phyloP scores from a whole-genome alignment of 106 monocot species.

The Acanthochlamys bracteata region DNA sequence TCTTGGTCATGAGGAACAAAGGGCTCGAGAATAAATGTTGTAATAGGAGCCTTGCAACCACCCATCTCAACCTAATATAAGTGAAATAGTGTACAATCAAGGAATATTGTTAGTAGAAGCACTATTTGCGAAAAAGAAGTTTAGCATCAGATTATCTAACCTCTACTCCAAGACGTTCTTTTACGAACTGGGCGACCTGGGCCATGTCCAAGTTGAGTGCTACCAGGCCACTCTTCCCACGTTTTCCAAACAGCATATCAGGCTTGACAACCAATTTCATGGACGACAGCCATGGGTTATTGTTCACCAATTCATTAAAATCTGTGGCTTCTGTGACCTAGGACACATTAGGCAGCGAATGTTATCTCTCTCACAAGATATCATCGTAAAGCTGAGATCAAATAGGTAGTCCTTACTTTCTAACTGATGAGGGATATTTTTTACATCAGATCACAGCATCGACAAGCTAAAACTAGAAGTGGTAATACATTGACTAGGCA shows the following conservation, averaged over 20 bases:
- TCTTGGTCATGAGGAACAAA: conserved; percentile 88
- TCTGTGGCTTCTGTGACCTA: conserved; percentile 76
- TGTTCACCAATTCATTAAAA: conserved; percentile 47
- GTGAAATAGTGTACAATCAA: no score
- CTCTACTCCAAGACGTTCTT: conserved; percentile 76
- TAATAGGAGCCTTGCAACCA: conserved; percentile 98
- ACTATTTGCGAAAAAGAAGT: no score
- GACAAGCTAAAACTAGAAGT: no score
- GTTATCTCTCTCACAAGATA: neutral
- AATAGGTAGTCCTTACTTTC: no score
- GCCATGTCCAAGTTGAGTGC: conserved; percentile 81
- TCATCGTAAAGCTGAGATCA: neutral
- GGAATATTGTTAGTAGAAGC: no score
- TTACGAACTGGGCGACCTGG: conserved; percentile 74
- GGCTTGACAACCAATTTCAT: conserved; percentile 87
- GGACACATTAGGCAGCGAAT: neutral
- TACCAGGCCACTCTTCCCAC: conserved; percentile 94
- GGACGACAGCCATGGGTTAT: conserved; percentile 84
- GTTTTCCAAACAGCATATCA: conserved; percentile 97
- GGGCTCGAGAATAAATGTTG: conserved; percentile 94
- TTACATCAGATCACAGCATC: no score
- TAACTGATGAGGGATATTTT: no score
- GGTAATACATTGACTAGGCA: no score
- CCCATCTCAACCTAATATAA: conserved; percentile 83
- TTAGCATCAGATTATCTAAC: conserved; percentile 11